Evolutionary conservation across 2,329 filamentous ascomycete species (phyloP).

Genomic region (Curvularia sp.): DNA sequence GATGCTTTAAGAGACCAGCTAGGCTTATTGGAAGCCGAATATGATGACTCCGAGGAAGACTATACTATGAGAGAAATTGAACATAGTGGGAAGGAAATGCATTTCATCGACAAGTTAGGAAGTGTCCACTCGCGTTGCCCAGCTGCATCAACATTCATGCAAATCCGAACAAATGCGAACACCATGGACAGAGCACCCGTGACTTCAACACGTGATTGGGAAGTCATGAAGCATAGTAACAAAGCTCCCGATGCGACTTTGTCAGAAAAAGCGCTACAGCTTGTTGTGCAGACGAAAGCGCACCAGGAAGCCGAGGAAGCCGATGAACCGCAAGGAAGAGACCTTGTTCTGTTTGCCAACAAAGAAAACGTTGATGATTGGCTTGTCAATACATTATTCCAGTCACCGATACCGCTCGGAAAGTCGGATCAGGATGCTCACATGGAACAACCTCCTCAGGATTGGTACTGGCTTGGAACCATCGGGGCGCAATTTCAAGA

Average conservation of each 20-base stretch:
- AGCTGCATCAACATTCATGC: too few species aligned
- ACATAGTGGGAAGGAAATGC: neutral
- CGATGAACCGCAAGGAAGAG: neutral
- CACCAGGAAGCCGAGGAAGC: neutral
- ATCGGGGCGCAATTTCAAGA: slow-evolving; percentile 1
- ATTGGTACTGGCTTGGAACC: neutral
- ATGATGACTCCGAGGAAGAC: slow-evolving; percentile 12
- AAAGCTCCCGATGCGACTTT: neutral
- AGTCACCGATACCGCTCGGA: neutral
- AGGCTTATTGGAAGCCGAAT: slow-evolving; percentile 11
- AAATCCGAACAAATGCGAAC: neutral
- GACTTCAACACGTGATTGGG: too few species aligned
- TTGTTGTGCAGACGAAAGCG: neutral
- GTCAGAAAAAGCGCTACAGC: neutral
- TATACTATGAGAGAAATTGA: slow-evolving; percentile 1
- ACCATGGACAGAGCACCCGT: neutral
- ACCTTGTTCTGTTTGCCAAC: neutral
- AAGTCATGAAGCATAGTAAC: neutral
- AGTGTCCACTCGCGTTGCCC: neutral
- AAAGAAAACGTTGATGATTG: neutral
- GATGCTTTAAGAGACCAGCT: slow-evolving; percentile 10
- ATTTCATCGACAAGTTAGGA: neutral
- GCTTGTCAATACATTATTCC: neutral
- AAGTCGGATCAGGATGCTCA: neutral
- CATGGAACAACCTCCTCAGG: neutral